phyloP scores from a whole-genome alignment of 768 basidiomycete species.

The Sarcodon sp. region DNA sequence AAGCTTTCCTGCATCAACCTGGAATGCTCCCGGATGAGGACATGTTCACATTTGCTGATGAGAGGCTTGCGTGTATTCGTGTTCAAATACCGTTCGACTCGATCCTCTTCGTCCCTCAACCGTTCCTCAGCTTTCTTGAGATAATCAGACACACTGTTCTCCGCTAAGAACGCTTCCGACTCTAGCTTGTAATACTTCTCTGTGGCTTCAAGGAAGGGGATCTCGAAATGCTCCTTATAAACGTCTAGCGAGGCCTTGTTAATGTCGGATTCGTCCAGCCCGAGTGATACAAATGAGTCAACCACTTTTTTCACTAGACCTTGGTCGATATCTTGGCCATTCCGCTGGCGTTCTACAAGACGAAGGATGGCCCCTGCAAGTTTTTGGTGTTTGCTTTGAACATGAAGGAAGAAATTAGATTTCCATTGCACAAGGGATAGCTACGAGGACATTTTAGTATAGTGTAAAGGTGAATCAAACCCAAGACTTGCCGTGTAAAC shows the following conservation, averaged over 20 bases:
- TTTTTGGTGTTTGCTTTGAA: constrained; percentile 75
- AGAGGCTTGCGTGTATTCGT: constrained; percentile 76
- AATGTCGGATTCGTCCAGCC: constrained; percentile 84
- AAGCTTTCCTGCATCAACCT: constrained; percentile 89
- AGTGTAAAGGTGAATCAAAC: not conserved
- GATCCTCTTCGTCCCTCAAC: constrained; percentile 86
- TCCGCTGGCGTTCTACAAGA: constrained; percentile 86
- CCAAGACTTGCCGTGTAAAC: constrained; percentile 76
- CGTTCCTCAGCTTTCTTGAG: constrained; percentile 91
- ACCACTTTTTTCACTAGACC: constrained; percentile 89
- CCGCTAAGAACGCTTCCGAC: constrained; percentile 79
- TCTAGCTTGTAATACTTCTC: constrained; percentile 89
- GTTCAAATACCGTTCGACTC: constrained; percentile 89
- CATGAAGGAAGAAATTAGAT: constrained; percentile 73
- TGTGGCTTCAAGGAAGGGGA: constrained; percentile 79
- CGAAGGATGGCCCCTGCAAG: constrained; percentile 80
- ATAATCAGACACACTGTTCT: constrained; percentile 88
- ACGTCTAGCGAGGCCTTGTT: constrained; percentile 90
- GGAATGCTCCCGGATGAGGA: constrained; percentile 80
- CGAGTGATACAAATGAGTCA: constrained; percentile 90
- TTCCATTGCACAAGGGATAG: constrained; percentile 97
- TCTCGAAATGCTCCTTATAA: constrained; percentile 85
- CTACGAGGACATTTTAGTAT: constrained; percentile 19
- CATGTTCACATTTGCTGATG: constrained; percentile 78
- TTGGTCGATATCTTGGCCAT: constrained; percentile 90